Conservation (phyloP, 1,284 basidiomycete species). For the Albatrellus sp. region DNA sequence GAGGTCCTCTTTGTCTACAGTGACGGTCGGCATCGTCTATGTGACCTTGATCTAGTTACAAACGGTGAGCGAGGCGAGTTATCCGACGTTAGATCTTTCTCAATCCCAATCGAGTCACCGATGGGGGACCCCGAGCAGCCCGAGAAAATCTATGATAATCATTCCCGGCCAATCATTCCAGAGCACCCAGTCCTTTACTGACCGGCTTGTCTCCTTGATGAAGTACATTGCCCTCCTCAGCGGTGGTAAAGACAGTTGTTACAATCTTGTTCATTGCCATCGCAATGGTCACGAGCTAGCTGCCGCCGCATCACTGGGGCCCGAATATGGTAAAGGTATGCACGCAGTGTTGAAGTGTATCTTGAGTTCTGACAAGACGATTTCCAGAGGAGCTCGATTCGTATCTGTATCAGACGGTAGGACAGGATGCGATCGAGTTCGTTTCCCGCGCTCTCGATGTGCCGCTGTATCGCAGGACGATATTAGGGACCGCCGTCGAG, state of each 20-base stretch:
- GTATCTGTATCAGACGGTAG: slow-evolving; percentile 97
- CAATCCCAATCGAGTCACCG: slow-evolving; percentile 1
- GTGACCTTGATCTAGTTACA: neutral
- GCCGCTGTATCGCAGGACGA: slow-evolving; percentile 76
- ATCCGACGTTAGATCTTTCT: slow-evolving; percentile 3
- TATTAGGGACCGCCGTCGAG: slow-evolving; percentile 73
- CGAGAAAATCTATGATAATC: no score
- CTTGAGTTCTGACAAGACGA: neutral
- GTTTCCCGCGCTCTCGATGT: slow-evolving; percentile 80
- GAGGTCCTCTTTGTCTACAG: slow-evolving; percentile 92
- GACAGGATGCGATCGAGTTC: slow-evolving; percentile 85
- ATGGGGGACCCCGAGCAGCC: slow-evolving; percentile 1
- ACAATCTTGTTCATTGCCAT: slow-evolving; percentile 85
- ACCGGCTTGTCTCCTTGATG: slow-evolving; percentile 32
- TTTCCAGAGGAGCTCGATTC: slow-evolving; percentile 91
- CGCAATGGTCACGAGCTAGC: slow-evolving; percentile 83
- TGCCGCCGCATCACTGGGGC: slow-evolving; percentile 83
- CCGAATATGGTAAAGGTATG: slow-evolving; percentile 73
- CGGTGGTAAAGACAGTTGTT: slow-evolving; percentile 97
- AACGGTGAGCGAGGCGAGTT: neutral
- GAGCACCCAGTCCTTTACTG: neutral
- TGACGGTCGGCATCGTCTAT: slow-evolving; percentile 78
- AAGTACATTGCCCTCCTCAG: slow-evolving; percentile 93
- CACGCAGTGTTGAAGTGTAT: neutral
- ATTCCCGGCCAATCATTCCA: neutral